Evolutionary conservation across 257 asterid genomes (phyloP).

Genomic region (Coffea canephora): DNA sequence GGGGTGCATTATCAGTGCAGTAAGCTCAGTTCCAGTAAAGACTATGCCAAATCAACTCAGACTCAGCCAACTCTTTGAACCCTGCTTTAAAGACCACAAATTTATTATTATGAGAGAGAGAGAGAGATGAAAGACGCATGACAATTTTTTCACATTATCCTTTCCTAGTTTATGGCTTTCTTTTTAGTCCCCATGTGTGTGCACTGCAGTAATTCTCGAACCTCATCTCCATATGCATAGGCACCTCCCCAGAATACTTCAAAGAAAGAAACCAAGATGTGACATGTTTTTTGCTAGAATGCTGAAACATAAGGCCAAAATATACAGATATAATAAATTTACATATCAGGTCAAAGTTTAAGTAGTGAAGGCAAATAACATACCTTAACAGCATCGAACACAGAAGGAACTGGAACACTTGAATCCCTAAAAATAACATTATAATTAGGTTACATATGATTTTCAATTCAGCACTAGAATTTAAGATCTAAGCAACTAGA

Average conservation of each 20-base stretch:
- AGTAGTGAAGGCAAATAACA: conserved; percentile 15
- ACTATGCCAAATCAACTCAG: neutral
- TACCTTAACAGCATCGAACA: conserved; percentile 60
- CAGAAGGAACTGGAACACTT: conserved; percentile 46
- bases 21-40: neutral
- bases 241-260: neutral
- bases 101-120: too few species aligned
- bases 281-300: neutral
- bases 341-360: neutral
- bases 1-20: neutral
- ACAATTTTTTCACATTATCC: neutral
- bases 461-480: neutral
- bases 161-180: neutral
- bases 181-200: neutral
- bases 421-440: conserved; percentile 56
- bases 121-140: neutral
- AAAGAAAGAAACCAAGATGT: neutral
- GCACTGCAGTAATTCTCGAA: neutral
- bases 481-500: neutral
- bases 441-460: conserved; percentile 16
- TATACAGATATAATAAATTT: neutral
- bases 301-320: neutral
- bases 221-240: neutral
- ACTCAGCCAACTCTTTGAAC: neutral
- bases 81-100: too few species aligned